These are phyloP conservation scores for Orobanche coerulescens DNA, from an alignment of 257 asterid species.

Conservation along the genomic window DNA sequence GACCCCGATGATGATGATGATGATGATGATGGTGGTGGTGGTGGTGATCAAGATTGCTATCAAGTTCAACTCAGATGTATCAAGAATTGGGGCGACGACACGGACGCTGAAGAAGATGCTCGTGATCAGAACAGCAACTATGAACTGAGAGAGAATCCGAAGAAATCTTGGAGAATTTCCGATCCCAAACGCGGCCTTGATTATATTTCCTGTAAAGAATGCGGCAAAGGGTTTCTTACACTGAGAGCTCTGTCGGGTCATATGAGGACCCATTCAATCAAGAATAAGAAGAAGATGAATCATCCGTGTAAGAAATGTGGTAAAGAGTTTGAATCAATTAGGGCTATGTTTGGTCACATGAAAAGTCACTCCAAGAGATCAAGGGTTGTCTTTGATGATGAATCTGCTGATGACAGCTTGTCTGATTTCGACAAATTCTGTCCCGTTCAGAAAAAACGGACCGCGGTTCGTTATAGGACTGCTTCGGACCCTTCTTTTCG, in stretches of 20 bases:
- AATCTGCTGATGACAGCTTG: constrained; percentile 27
- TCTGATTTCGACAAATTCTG: constrained; percentile 37
- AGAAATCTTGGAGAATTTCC: constrained; percentile 66
- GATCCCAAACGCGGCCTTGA: constrained; percentile 27
- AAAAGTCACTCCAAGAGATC: constrained; percentile 63
- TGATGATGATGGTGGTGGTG: too few relatives aligned
- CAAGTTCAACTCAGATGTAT: constrained; percentile 26
- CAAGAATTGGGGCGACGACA: constrained; percentile 7
- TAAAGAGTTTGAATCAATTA: constrained; percentile 50
- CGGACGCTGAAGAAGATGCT: constrained; percentile 24
- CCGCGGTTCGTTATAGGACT: constrained; percentile 45
- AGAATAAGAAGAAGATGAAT: constrained; percentile 24
- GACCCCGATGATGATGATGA: constrained; percentile 20
- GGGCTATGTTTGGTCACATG: constrained; percentile 91
- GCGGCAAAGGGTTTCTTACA: constrained; percentile 55
- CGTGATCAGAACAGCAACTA: constrained; percentile 33
- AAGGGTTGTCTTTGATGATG: constrained; percentile 14
- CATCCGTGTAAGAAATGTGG: constrained; percentile 62
- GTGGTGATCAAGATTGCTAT: constrained; percentile 21
- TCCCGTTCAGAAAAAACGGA: constrained; percentile 58
- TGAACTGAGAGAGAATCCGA: constrained; percentile 60
- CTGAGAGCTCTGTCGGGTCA: constrained; percentile 75
- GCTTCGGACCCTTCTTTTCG: constrained; percentile 27
- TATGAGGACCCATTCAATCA: constrained; percentile 58
- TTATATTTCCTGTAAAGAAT: constrained; percentile 41